Conservation (phyloP, 2,329 filamentous ascomycete species). For the Talaromyces albobiverticillius region DNA sequence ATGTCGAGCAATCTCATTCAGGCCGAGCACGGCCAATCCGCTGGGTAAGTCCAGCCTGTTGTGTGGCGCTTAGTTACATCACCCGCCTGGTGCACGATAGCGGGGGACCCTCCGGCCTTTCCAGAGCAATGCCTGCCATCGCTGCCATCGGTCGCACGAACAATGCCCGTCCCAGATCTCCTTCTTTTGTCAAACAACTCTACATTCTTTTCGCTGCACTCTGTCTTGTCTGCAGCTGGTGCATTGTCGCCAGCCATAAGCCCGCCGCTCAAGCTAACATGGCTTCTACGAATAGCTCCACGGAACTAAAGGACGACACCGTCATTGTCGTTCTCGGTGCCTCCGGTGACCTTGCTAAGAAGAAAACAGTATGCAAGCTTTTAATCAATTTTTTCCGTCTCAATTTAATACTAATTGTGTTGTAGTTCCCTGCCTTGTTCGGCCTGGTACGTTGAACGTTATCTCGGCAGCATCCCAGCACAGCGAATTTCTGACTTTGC, state of each 20-base stretch:
- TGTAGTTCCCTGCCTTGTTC: conserved; percentile 91
- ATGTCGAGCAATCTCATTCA: conserved; percentile 55
- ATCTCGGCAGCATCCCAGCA: not conserved
- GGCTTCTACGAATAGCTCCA: conserved; percentile 57
- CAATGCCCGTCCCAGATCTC: not conserved
- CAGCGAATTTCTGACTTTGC: conserved; percentile 17
- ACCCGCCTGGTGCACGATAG: not conserved
- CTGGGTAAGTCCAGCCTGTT: conserved; percentile 47
- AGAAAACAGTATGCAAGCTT: conserved; percentile 79
- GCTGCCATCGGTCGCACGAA: not conserved
- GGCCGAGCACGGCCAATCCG: conserved; percentile 48
- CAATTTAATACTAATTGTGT: not conserved
- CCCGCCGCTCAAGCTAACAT: conserved; percentile 30
- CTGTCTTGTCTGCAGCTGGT: not conserved
- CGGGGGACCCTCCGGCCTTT: not conserved
- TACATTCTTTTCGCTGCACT: not conserved
- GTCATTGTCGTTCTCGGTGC: conserved; percentile 94
- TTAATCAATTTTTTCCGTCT: not conserved
- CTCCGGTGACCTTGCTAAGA: conserved; percentile 97
- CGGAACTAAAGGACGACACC: conserved; percentile 98
- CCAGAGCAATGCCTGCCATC: not conserved
- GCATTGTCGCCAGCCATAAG: not conserved
- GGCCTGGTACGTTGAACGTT: conserved; percentile 72
- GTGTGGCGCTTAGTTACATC: conserved; percentile 31
- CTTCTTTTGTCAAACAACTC: not conserved